Base-by-base conservation (phyloP, 169 alveolate species). In the Cryptosporidium meleagridis region DNA sequence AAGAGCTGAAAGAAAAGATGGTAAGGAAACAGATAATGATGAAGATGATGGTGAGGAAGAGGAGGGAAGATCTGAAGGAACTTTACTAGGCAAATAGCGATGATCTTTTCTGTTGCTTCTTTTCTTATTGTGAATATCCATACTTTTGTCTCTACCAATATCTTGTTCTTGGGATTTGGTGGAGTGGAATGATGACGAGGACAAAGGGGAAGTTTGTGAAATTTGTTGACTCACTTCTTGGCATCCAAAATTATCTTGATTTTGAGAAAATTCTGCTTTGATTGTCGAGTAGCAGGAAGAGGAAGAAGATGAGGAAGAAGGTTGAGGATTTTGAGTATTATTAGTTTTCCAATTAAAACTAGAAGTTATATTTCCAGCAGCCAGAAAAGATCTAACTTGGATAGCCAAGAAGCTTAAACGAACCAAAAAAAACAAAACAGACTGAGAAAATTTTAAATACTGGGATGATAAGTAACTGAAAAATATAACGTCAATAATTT, bases 371-470 rank as follows among this genome's bases (percentile, higher is more conserved):
- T 70, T 70, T 10, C 62, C 58, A 26, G 48, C 62, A 21, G 86
- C 86, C 1, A 52, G 21, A 35, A 33, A 58, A 33, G 68, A 59
- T 52, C 86, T 73, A 37, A 73, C 23, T 16, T 73, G 86, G 33
- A 73, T 53, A 6, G 26, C 31, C 10, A 73, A 12, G 16, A 59
- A n/a, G 58, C 71, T 73, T 6, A 59, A 41, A 26, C 58, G 62
- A 33, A 73, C 70, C 55, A 73, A 33, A 29, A 73, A 16, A 21
- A 73, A 14, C 37, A 73, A 58, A 35, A 73, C 2, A 6, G 52
- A 23, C 4, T 41, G 62, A 16, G 55, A 53, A 58, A 59, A 33
- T 14, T 33, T n/a, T 31, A 73, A 26, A 14, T n/a, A 21, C 2
- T 55, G 71, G 0, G 39, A n/a, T 3, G 55, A n/a, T 9, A 29